Conservation (phyloP, 2,329 filamentous ascomycete genomes). For the Pseudocercospora fuligena region DNA sequence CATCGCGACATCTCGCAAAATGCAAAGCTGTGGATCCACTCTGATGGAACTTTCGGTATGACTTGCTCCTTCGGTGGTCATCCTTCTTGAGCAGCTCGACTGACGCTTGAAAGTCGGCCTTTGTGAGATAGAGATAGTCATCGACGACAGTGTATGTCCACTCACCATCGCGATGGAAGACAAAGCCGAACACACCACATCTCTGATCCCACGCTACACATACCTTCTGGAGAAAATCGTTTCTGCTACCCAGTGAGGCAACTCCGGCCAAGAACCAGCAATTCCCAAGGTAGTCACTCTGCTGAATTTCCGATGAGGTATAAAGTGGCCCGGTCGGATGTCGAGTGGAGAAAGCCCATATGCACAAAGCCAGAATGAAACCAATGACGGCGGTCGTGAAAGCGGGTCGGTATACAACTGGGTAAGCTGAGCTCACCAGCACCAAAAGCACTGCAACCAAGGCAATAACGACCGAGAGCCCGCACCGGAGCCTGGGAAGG, state of each 20-base stretch:
- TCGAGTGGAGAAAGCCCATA: too few species aligned
- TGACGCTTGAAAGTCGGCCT: constrained; percentile 73
- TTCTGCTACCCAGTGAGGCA: constrained; percentile 73
- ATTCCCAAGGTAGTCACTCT: constrained; percentile 76
- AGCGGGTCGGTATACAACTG: too few species aligned
- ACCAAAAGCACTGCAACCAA: too few species aligned
- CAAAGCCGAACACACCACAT: constrained; percentile 80
- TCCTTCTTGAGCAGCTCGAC: too few species aligned
- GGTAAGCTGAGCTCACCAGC: too few species aligned
- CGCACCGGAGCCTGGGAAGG: too few species aligned
- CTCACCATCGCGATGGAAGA: constrained; percentile 80
- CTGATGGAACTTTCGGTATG: constrained; percentile 72
- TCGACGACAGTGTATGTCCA: constrained; percentile 91
- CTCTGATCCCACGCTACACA: constrained; percentile 73
- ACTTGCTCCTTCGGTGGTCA: constrained; percentile 61
- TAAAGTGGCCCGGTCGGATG: too few species aligned
- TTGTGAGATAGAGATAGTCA: constrained; percentile 83
- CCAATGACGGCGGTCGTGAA: too few species aligned
- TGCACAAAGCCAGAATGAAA: too few species aligned
- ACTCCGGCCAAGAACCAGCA: constrained; percentile 84
- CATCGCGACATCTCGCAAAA: constrained; percentile 73
- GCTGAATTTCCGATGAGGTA: constrained; percentile 74
- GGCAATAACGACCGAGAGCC: too few species aligned
- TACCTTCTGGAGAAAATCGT: constrained; percentile 72
- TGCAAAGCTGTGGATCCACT: constrained; percentile 75